Evolutionary conservation across 192 early-diverging fungal species (phyloP).

Genomic region (Entrophospora sp.): DNA sequence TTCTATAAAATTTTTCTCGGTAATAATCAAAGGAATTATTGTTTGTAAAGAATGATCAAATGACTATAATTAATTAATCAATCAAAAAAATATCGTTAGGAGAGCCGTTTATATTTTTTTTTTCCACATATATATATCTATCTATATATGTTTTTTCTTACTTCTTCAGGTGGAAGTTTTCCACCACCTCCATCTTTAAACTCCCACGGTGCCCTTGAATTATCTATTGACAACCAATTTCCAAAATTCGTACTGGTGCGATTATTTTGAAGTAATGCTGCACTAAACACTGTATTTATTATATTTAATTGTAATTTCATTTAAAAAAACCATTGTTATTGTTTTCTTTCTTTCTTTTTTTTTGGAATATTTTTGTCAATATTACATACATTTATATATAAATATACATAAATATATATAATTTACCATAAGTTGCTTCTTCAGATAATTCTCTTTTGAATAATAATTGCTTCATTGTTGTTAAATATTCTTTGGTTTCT

Average conservation of each 20-base stretch:
- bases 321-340: no score
- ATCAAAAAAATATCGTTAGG: no score
- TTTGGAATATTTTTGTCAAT: no score
- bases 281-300: slow-evolving; percentile 19
- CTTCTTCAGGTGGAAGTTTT: slow-evolving; percentile 21
- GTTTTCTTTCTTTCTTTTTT: no score
- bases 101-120: no score
- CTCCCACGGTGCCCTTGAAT: slow-evolving; percentile 1
- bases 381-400: background rate
- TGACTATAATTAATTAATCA: slow-evolving; percentile 32
- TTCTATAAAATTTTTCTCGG: slow-evolving; percentile 87
- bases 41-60: slow-evolving; percentile 53
- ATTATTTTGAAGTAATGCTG: background rate
- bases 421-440: slow-evolving; percentile 33
- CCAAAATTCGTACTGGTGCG: background rate
- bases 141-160: background rate
- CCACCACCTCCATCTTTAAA: slow-evolving; percentile 16
- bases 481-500: slow-evolving; percentile 31
- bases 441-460: slow-evolving; percentile 33
- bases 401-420: background rate
- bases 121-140: background rate
- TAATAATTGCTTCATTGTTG: slow-evolving; percentile 14
- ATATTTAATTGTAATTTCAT: no score
- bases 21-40: slow-evolving; percentile 57
- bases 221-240: background rate